Conservation (phyloP, 176 grass and related monocot species). For the Calamus simplicifolius region DNA sequence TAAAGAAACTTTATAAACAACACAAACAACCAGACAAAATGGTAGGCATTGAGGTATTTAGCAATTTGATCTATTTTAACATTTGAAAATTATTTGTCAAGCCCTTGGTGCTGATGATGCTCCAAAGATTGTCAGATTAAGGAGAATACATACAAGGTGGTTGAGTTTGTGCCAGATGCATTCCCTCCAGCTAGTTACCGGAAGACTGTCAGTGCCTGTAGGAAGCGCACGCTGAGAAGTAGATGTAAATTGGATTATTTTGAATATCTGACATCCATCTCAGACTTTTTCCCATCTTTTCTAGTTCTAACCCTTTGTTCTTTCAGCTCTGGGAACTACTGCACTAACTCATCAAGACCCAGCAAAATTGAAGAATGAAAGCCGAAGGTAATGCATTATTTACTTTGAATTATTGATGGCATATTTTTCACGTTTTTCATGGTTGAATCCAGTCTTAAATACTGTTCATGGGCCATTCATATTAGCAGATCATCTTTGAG, state of each 20-base stretch:
- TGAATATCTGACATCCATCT: no score
- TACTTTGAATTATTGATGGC: conserved; percentile 3
- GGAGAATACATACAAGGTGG: not conserved
- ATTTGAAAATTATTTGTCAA: no score
- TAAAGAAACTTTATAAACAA: not conserved
- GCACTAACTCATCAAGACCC: conserved; percentile 3
- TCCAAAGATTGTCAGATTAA: no score
- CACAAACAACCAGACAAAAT: not conserved
- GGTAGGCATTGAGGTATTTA: conserved; percentile 28
- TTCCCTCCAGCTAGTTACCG: not conserved
- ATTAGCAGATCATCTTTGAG: conserved; percentile 21
- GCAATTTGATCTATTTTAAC: no score
- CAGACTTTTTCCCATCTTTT: not conserved
- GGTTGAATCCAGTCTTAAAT: no score
- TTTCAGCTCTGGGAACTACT: conserved; percentile 26
- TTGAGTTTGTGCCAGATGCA: conserved; percentile 17
- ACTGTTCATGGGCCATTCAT: not conserved
- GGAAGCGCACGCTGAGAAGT: conserved; percentile 2
- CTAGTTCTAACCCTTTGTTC: conserved; percentile 5
- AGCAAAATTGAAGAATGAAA: conserved; percentile 4
- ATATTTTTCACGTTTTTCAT: no score
- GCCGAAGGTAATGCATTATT: conserved; percentile 20
- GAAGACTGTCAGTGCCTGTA: not conserved
- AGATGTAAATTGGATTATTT: conserved; percentile 16
- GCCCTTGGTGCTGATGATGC: no score